Evolutionary conservation across 306 rosid genomes (phyloP), one percentile per base, ranked within the genome.

Genomic region (Prunus kanzakura): DNA sequence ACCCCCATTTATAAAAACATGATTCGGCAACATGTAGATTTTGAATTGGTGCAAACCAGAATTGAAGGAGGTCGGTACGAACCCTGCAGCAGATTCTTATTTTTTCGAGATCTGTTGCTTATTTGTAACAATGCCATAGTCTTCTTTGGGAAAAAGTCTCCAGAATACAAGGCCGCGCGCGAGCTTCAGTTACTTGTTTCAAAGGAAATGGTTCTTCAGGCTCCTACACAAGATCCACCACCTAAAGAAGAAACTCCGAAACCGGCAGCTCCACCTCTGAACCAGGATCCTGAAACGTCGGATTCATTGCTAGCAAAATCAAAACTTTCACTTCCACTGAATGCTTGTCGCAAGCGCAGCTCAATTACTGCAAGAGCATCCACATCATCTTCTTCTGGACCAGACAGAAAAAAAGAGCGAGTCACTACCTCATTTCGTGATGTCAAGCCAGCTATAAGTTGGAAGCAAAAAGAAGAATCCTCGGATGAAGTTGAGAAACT

Each of bases 331-430:
- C 47, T 81, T 49, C 84, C 84, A 30, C 15, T 71, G 67, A 76
- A 46, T 64, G 84, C 84, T 56, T 76, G 84, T 35, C 75, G 84
- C 16, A 81, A 81, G 30, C 84, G 84, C 69, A 81, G 81, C 65
- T 81, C 84, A 49, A 76, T 81, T 41, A 49, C 80, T 3, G 84
- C 71, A 15, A 81, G 77, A 81, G 81, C 75, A 55, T 81, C 80
- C 29, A 77, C 81, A 20, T 72, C 81, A 29, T 76, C 84, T 20
- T 81, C 81, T 45, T 71, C 64, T 3, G 78, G 69, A 71, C 55
- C 74, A 3, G 84, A 75, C 47, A 52, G 30, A 13, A 80, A 64
- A 64, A 75, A 64, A 49, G 80, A 80, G 67, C 63, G 62, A 51
- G 30, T 57, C 10, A 64, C 29, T 32, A 10, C 73, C 5, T 61